Evolutionary conservation across 805 yeast genomes (phyloP).

Genomic region (Candida tammaniensis): DNA sequence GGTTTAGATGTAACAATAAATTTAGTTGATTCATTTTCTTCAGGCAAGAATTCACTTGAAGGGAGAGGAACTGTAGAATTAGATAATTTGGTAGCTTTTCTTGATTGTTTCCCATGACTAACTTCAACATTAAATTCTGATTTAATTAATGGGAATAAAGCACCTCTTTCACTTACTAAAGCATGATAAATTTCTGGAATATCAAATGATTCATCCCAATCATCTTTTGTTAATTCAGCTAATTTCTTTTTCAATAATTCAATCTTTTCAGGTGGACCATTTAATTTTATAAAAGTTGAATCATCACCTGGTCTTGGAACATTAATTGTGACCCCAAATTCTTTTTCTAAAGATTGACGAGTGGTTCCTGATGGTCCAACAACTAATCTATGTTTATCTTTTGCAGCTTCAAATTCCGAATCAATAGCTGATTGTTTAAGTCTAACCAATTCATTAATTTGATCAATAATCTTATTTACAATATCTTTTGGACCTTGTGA

Average conservation of each 20-base stretch:
- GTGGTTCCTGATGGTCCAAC: conserved; percentile 80
- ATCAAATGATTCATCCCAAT: conserved; percentile 49
- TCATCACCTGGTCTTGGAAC: conserved; percentile 62
- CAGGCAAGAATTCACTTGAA: conserved; percentile 45
- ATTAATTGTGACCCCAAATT: conserved; percentile 58
- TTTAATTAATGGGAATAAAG: conserved; percentile 53
- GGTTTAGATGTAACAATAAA: conserved; percentile 38
- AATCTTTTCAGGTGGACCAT: conserved; percentile 66
- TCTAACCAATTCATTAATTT: conserved; percentile 59
- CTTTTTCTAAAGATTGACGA: conserved; percentile 70
- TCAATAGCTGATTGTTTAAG: conserved; percentile 59
- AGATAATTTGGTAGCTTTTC: conserved; percentile 51
- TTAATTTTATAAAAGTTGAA: conserved; percentile 51
- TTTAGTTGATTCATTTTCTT: conserved; percentile 36
- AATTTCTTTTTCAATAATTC: conserved; percentile 63
- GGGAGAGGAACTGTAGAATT: conserved; percentile 43
- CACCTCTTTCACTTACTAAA: conserved; percentile 66
- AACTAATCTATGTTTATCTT: conserved; percentile 69
- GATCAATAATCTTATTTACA: conserved; percentile 65
- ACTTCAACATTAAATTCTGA: conserved; percentile 54
- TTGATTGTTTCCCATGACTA: conserved; percentile 50
- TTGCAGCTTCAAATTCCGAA: conserved; percentile 57
- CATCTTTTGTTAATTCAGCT: conserved; percentile 57
- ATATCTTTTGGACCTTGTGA: conserved; percentile 73
- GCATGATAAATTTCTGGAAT: conserved; percentile 60